Base-by-base conservation (phyloP, 139 green algal genomes). In the Spirogloea muscicola region DNA sequence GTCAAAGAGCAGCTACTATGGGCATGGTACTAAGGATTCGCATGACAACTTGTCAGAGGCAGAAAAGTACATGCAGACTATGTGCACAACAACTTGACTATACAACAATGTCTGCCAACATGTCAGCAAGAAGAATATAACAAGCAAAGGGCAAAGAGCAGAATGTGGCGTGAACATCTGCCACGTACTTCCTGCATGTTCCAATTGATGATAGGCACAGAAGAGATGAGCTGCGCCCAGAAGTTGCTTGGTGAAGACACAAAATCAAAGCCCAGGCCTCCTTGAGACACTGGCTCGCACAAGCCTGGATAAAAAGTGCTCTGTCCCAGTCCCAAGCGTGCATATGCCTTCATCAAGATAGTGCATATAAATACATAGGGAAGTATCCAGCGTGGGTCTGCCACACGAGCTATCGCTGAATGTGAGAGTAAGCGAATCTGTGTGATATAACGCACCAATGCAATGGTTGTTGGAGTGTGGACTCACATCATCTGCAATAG, bases 251-350 rank as follows among this genome's bases (percentile, higher is more conserved):
- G 55, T 97, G 83, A 31, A 98, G 86, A 31, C 94, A 88, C 86
- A n/a, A 96, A 97, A 86, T 98, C 93, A 65, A 98, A 98, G 38
- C 94, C 94, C 4, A 97, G 86, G 33, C 94, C 94, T 40, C 93
- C 93, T 86, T 97, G 91, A 4, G 81, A n/a, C 80, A 49, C 75
- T n/a, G 61, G 83, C 68, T 88, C 82, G 84, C 87, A 95, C 80
- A 98, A 91, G 37, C 90, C 90, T 33, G 93, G 93, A 90, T 79
- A 79, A 1, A 62, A 16, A 33, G 70, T 79, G 34, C 5, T 25
- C 64, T 63, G 64, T 0, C 21, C 43, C 43, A 10, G 10, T 13
- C 43, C 13, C 43, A 13, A 10, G 43, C 43, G 43, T 13, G 43
- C 43, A 13, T 13, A 51, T 10, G 13, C 10, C 10, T 13, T 25